Conservation (phyloP, 371 early-diverging fungal species). For the Sporodiniella umbellata region DNA sequence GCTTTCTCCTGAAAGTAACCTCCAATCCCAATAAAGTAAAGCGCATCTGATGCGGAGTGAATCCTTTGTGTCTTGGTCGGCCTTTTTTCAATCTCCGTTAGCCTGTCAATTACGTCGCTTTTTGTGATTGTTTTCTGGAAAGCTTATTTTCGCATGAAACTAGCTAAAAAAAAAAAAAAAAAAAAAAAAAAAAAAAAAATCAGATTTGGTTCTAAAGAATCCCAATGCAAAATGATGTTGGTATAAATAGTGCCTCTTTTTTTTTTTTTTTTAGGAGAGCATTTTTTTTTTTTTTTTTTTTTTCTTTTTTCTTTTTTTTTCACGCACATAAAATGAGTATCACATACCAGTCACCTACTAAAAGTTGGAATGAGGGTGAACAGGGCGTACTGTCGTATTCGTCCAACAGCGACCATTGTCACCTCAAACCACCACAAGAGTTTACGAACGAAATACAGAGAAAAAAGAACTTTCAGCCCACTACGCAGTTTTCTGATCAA, state of each 20-base stretch:
- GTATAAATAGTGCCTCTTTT: not conserved
- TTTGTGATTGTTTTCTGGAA: not conserved
- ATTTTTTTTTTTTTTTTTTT: not conserved
- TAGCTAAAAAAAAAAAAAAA: not conserved
- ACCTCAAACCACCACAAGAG: constrained; percentile 12
- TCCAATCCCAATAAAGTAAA: too few species aligned
- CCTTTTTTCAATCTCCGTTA: too few species aligned
- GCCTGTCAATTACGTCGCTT: not conserved
- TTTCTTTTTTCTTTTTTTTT: constrained; percentile 4
- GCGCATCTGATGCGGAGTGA: too few species aligned
- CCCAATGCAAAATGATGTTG: too few species aligned
- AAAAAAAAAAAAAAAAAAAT: too few species aligned
- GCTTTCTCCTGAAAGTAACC: too few species aligned
- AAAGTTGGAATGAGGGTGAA: not conserved
- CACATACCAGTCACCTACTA: constrained; percentile 21
- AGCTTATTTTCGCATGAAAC: not conserved
- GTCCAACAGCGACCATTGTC: constrained; percentile 3
- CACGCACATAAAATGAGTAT: constrained; percentile 17
- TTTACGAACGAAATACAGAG: constrained; percentile 22
- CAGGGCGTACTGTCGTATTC: not conserved
- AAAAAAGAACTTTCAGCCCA: not conserved
- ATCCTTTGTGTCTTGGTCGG: too few species aligned
- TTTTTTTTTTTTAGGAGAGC: not conserved
- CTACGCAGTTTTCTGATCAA: too few species aligned
- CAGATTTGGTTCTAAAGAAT: too few species aligned